Conservation (phyloP, 306 rosid genomes). For the Heteromeles arbutifolia region DNA sequence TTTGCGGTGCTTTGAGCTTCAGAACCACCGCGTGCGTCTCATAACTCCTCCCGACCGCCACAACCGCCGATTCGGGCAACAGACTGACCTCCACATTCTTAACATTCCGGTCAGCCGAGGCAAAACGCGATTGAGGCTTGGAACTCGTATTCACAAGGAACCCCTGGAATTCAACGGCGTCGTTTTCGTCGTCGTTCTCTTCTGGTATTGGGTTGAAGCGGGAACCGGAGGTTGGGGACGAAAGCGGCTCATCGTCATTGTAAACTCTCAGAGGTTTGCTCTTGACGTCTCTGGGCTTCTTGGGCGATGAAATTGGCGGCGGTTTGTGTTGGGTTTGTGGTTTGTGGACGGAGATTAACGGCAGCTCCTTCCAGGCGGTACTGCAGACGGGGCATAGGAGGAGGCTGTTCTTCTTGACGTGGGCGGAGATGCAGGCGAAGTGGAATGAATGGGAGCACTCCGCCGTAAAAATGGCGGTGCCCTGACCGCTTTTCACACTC, state of each 20-base stretch:
- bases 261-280: constrained; percentile 49
- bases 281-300: constrained; percentile 39
- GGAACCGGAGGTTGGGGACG: constrained; percentile 57
- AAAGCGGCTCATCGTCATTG: constrained; percentile 82
- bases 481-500: constrained; percentile 77
- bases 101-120: neutral
- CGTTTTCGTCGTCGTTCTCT: constrained; percentile 55
- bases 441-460: constrained; percentile 94
- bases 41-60: constrained; percentile 52
- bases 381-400: constrained; percentile 72
- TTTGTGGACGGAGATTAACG: constrained; percentile 16
- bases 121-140: neutral
- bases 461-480: constrained; percentile 92
- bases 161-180: constrained; percentile 53
- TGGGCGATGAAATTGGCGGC: neutral
- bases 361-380: constrained; percentile 72
- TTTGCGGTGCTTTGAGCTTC: constrained; percentile 54
- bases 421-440: constrained; percentile 73
- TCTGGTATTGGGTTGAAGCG: constrained; percentile 89
- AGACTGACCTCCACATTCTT: constrained; percentile 40
- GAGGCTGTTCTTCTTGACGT: constrained; percentile 48
- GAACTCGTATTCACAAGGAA: constrained; percentile 36
- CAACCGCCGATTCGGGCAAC: constrained; percentile 70
- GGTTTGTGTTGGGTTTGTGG: neutral
- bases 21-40: constrained; percentile 65